phyloP scores from a whole-genome alignment of 2,329 filamentous ascomycete genomes.

The Paraphoma chrysanthemicola region DNA sequence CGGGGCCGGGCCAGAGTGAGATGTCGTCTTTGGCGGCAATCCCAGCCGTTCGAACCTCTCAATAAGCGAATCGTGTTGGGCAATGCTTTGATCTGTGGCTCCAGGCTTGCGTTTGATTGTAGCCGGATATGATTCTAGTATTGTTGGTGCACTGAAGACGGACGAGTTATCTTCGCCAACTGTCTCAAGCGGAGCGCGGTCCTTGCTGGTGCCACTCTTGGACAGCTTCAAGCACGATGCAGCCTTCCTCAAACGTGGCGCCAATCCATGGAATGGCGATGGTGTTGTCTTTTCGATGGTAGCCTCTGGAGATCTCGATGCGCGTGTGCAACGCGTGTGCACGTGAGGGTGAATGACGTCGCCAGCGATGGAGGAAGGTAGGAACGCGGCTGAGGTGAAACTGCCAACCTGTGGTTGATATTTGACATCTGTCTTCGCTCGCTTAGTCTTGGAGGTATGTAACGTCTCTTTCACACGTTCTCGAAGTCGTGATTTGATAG shows the following conservation, averaged over 20 bases:
- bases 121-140: not conserved
- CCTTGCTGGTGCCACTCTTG: not conserved
- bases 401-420: not conserved
- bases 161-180: not conserved
- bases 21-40: not conserved
- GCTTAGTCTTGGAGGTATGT: not conserved
- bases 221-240: not conserved
- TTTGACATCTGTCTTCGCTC: not conserved
- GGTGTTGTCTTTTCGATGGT: not conserved
- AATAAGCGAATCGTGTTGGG: not conserved
- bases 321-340: slow-evolving; percentile 2
- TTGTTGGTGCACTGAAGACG: not conserved
- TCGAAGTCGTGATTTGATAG: slow-evolving; percentile 2
- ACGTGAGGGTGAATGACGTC: not conserved
- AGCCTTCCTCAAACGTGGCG: not conserved
- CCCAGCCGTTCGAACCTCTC: not conserved
- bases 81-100: not conserved
- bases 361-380: not conserved
- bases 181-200: not conserved
- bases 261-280: no score
- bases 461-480: slow-evolving; percentile 1
- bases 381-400: not conserved
- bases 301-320: not conserved
- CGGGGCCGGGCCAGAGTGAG: not conserved
- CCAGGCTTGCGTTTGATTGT: not conserved